Percentiles rank a stretch among this genome's conserved stretches.
These are phyloP conservation scores for Phaseolus coccineus DNA, from an alignment of 331 rosid genomes.

Conservation along the genomic window DNA sequence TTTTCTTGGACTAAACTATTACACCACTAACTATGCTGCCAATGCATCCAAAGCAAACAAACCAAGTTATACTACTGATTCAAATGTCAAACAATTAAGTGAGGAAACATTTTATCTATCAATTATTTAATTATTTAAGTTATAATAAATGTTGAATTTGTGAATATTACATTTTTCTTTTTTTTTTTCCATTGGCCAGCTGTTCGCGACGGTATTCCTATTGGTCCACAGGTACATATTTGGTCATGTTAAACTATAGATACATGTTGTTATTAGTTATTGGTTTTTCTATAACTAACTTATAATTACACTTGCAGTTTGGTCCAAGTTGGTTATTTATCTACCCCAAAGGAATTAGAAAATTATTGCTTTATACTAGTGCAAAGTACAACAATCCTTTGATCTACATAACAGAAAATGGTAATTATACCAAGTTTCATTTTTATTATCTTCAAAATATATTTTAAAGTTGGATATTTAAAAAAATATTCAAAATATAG, in stretches of 20 bases:
- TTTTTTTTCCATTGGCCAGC: constrained; percentile 34
- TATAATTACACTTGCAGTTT: constrained; percentile 41
- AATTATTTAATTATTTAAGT: no score
- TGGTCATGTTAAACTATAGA: background rate
- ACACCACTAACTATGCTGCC: constrained; percentile 55
- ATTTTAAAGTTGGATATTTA: no score
- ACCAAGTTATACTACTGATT: constrained; percentile 40
- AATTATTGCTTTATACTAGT: constrained; percentile 52
- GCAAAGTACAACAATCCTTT: constrained; percentile 59
- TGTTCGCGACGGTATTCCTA: constrained; percentile 57
- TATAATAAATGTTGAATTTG: background rate
- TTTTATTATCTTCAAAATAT: background rate
- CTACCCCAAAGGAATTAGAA: constrained; percentile 61
- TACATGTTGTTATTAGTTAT: background rate
- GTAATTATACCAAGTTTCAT: constrained; percentile 29
- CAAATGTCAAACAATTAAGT: constrained; percentile 49
- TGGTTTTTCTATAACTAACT: background rate
- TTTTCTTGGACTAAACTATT: constrained; percentile 78
- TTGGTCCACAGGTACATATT: constrained; percentile 56
- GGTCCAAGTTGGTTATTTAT: constrained; percentile 58
- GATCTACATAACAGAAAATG: constrained; percentile 70
- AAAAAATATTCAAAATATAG: no score
- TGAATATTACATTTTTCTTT: background rate
- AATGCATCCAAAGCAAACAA: constrained; percentile 18
- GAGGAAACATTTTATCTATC: background rate